Conservation (phyloP, 306 rosid species). For the Castanopsis chinensis region DNA sequence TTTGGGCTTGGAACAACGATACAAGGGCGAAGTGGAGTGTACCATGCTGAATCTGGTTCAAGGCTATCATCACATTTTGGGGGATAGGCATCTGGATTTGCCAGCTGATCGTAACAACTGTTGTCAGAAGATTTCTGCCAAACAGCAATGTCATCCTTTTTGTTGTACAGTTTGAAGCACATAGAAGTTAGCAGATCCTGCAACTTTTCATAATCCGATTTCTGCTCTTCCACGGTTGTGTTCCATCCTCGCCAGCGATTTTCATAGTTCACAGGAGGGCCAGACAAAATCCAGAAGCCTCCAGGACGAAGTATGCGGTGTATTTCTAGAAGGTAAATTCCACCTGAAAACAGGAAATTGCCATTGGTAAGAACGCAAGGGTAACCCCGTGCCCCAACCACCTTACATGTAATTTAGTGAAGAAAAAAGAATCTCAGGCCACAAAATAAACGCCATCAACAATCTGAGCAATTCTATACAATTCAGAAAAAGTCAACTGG, state of each 20-base stretch:
- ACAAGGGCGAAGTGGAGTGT: conserved; percentile 89
- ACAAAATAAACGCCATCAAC: too few relatives aligned
- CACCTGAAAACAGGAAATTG: conserved; percentile 52
- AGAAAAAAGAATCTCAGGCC: neutral
- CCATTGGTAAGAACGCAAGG: conserved; percentile 3
- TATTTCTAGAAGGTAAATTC: conserved; percentile 81
- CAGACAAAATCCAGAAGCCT: conserved; percentile 95
- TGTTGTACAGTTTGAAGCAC: conserved; percentile 87
- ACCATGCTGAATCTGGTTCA: conserved; percentile 94
- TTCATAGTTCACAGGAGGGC: conserved; percentile 94
- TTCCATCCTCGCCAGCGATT: conserved; percentile 94
- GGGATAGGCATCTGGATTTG: conserved; percentile 59
- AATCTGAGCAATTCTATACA: too few relatives aligned
- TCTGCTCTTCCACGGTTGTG: conserved; percentile 85
- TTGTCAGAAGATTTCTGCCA: conserved; percentile 81
- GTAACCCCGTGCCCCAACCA: neutral
- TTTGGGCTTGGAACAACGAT: conserved; percentile 69
- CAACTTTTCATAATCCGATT: conserved; percentile 72
- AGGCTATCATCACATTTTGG: conserved; percentile 90
- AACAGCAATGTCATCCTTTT: conserved; percentile 90
- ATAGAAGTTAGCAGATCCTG: conserved; percentile 70
- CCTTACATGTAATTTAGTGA: neutral
- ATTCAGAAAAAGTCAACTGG: too few relatives aligned
- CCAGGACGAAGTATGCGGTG: conserved; percentile 97
- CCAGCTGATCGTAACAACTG: conserved; percentile 62